A percentile compares a stretch with the other conserved stretches of the same genome.
Evolutionary conservation across 768 basidiomycete species (phyloP).

Genomic region (Boletus rufocinnamomeus): DNA sequence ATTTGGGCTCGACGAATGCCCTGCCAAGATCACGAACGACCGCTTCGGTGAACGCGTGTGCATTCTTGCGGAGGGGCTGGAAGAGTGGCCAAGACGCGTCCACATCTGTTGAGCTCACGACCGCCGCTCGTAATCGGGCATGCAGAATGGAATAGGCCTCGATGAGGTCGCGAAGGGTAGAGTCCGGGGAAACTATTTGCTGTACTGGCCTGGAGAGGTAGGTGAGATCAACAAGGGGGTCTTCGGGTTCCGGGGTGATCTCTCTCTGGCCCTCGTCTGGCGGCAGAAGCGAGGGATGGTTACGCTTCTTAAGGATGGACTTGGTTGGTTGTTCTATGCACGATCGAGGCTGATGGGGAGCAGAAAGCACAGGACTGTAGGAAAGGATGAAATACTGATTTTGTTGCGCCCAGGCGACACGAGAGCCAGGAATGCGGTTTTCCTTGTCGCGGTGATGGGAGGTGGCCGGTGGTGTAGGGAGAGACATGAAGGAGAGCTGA

Average conservation of each 20-base stretch:
- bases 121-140: constrained; percentile 55
- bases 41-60: constrained; percentile 51
- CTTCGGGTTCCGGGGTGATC: constrained; percentile 73
- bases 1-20: constrained; percentile 60
- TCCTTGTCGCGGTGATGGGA: constrained; percentile 61
- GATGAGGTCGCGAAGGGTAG: constrained; percentile 58
- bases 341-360: constrained; percentile 32
- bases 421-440: constrained; percentile 40
- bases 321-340: constrained; percentile 50
- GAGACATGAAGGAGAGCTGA: constrained; percentile 38
- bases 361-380: constrained; percentile 29
- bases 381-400: constrained; percentile 49
- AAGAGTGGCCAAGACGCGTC: constrained; percentile 73
- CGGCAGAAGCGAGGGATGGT: constrained; percentile 36
- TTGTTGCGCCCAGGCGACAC: constrained; percentile 54
- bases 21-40: constrained; percentile 69
- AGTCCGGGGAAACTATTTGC: constrained; percentile 52
- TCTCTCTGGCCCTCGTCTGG: constrained; percentile 55
- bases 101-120: constrained; percentile 47
- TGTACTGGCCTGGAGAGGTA: constrained; percentile 70
- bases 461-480: constrained; percentile 64
- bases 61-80: constrained; percentile 62
- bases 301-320: constrained; percentile 69
- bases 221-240: constrained; percentile 59
- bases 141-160: constrained; percentile 74